A percentile compares a stretch with the other conserved stretches of the same genome.
phyloP scores from a whole-genome alignment of 2,329 filamentous ascomycete species.

The Aspergillus floridensis region DNA sequence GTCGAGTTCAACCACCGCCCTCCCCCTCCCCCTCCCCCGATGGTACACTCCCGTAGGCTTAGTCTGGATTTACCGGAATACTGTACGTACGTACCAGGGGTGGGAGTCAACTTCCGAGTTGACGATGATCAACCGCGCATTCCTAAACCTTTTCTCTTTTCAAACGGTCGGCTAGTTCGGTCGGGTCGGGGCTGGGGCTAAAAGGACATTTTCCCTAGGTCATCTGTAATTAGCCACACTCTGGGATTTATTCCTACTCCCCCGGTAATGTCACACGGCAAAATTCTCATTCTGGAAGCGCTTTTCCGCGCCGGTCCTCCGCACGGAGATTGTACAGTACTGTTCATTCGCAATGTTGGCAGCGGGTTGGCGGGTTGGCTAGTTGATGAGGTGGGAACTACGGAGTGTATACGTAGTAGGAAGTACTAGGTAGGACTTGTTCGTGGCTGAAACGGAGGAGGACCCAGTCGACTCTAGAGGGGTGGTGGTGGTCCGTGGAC shows the following conservation, averaged over 20 bases:
- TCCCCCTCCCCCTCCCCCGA: no score
- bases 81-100: background rate
- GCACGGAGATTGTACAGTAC: background rate
- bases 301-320: background rate
- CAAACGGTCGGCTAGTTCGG: background rate
- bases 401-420: background rate
- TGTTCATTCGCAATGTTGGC: no score
- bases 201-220: no score
- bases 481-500: no score
- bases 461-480: background rate
- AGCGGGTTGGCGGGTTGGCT: no score
- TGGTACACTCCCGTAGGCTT: background rate
- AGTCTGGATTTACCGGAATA: background rate
- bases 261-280: background rate
- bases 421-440: background rate
- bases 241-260: no score
- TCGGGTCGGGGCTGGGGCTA: background rate
- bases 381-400: no score
- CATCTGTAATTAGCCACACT: no score
- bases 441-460: background rate
- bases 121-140: conserved; percentile 4
- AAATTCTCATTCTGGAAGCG: background rate
- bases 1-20: no score
- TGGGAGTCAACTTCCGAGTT: background rate
- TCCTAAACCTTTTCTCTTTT: background rate